A percentile compares a stretch with the other conserved stretches of the same genome.
phyloP scores from a whole-genome alignment of 208 protist species.

The Leishmania lainsoni region DNA sequence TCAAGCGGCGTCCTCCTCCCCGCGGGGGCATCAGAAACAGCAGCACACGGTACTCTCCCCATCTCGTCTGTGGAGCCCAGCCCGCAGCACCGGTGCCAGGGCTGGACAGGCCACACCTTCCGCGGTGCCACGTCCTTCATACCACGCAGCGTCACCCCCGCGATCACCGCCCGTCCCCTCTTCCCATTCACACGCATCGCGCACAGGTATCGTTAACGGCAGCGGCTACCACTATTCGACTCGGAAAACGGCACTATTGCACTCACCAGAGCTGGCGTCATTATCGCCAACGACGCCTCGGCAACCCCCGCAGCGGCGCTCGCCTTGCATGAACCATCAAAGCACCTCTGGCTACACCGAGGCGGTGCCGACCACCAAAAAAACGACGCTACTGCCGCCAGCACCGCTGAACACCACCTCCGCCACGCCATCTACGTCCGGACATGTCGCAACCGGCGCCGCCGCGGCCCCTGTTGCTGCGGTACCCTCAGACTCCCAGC shows the following conservation, averaged over 20 bases:
- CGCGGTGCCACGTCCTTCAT: too few species aligned
- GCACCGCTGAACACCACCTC: slow-evolving; percentile 2
- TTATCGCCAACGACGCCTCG: slow-evolving; percentile 1
- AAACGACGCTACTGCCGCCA: slow-evolving; percentile 3
- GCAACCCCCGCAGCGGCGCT: slow-evolving; percentile 1
- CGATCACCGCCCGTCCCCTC: not conserved
- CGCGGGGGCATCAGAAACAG: not conserved
- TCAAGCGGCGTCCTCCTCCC: not conserved
- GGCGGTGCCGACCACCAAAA: not conserved
- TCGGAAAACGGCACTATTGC: not conserved
- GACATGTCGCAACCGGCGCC: not conserved
- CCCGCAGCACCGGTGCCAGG: not conserved
- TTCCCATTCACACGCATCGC: not conserved
- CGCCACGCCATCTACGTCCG: not conserved
- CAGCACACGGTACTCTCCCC: not conserved
- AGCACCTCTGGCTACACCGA: not conserved
- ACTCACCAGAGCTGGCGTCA: not conserved
- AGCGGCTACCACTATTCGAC: slow-evolving; percentile 26
- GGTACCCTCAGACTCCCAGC: not conserved
- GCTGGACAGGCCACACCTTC: not conserved
- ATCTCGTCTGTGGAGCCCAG: not conserved
- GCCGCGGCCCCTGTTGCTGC: not conserved
- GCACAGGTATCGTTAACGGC: slow-evolving; percentile 12
- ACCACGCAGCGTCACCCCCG: not conserved
- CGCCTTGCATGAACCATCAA: not conserved